These are phyloP conservation scores for Eragrostis nindensis DNA, from an alignment of 176 grass and related monocot genomes.

Conservation along the genomic window DNA sequence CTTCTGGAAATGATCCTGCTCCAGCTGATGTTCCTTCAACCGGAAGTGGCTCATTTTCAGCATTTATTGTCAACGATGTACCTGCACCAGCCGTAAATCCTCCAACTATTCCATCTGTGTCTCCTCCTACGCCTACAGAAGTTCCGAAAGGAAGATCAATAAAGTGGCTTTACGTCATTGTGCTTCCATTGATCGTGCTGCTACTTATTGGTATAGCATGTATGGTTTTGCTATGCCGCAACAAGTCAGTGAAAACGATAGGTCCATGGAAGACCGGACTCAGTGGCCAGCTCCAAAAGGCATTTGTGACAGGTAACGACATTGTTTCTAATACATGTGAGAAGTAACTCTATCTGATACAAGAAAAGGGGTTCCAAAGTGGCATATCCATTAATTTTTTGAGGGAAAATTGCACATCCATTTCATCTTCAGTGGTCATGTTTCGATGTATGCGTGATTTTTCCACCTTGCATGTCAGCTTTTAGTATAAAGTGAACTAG, in stretches of 20 bases:
- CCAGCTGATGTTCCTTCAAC: conserved; percentile 60
- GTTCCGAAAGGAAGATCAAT: conserved; percentile 33
- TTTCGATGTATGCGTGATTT: background rate
- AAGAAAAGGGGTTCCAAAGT: background rate
- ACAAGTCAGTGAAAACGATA: conserved; percentile 65
- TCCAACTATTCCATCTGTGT: conserved; percentile 15
- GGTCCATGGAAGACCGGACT: conserved; percentile 94
- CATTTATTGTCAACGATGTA: conserved; percentile 41
- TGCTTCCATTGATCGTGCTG: conserved; percentile 51
- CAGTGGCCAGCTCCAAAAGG: conserved; percentile 97
- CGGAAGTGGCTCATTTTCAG: conserved; percentile 69
- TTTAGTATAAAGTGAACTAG: background rate
- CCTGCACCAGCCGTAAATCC: conserved; percentile 56
- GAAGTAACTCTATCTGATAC: conserved; percentile 2
- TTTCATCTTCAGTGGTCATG: conserved; percentile 3
- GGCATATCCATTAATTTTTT: too few species aligned
- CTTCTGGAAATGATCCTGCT: conserved; percentile 52
- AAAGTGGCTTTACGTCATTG: conserved; percentile 59
- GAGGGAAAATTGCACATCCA: background rate
- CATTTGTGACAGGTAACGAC: conserved; percentile 89
- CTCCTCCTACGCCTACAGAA: conserved; percentile 12
- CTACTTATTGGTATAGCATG: conserved; percentile 52
- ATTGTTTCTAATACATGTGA: conserved; percentile 12
- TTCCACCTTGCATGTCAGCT: background rate
- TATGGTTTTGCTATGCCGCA: conserved; percentile 59